Evolutionary conservation across 2,329 filamentous ascomycete species (phyloP).

Genomic region (Trichoderma endophyticum): DNA sequence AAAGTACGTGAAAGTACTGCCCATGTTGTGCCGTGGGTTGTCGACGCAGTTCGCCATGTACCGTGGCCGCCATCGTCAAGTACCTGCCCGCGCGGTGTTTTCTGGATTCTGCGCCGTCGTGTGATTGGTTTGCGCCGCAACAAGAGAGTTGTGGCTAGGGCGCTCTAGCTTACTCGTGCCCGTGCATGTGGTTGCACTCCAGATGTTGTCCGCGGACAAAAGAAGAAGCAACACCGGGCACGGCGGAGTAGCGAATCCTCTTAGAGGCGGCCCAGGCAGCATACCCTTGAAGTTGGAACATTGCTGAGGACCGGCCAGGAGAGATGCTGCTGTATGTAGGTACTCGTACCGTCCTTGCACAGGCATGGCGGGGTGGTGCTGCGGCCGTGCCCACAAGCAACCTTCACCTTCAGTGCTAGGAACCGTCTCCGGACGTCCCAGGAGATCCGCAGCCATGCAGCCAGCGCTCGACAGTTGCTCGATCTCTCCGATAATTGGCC

Average conservation of each 20-base stretch:
- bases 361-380: background rate
- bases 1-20: background rate
- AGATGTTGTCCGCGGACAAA: background rate
- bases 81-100: background rate
- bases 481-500: slow-evolving; percentile 40
- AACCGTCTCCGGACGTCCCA: slow-evolving; percentile 16
- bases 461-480: slow-evolving; percentile 20
- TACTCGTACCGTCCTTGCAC: background rate
- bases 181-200: background rate
- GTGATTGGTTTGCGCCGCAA: background rate
- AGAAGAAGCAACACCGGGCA: background rate
- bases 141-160: slow-evolving; percentile 8
- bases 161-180: background rate
- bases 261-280: background rate
- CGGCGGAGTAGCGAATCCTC: background rate
- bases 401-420: background rate
- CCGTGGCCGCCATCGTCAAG: background rate
- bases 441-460: slow-evolving; percentile 12
- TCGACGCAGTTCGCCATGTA: background rate
- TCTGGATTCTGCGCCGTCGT: background rate
- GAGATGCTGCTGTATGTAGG: background rate
- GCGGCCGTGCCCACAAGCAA: background rate
- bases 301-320: background rate
- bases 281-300: background rate
- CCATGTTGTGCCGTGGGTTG: background rate